These are phyloP conservation scores for Hypomontagnella submonticulosa DNA, from an alignment of 495 filamentous ascomycete genomes.

Conservation along the genomic window DNA sequence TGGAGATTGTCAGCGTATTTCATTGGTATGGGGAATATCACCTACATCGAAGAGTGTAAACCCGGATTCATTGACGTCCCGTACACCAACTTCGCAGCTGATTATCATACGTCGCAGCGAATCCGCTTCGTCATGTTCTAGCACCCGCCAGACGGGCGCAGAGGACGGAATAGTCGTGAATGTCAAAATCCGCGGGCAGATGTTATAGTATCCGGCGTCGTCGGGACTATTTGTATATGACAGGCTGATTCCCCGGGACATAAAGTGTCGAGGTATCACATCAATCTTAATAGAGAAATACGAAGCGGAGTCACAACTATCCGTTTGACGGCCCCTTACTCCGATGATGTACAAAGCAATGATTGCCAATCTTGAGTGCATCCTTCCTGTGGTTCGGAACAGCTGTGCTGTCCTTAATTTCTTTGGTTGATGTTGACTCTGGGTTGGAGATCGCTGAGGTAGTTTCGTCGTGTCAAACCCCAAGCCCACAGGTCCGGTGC, in stretches of 20 bases:
- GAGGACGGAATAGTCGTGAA: background rate
- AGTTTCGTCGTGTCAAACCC: no score
- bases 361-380: background rate
- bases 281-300: slow-evolving; percentile 8
- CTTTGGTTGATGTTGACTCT: background rate
- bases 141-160: background rate
- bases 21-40: background rate
- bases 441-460: background rate
- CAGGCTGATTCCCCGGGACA: background rate
- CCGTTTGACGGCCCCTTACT: slow-evolving; percentile 3
- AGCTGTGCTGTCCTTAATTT: background rate
- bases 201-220: slow-evolving; percentile 4
- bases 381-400: background rate
- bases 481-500: no score
- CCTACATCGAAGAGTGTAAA: background rate
- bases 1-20: background rate
- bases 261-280: background rate
- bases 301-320: background rate
- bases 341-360: background rate
- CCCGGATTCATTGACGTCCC: background rate
- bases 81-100: background rate
- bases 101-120: background rate
- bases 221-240: slow-evolving; percentile 7
- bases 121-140: background rate
- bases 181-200: slow-evolving; percentile 3